Conservation (phyloP, 2,329 filamentous ascomycete species). For the Trichoderma asperellum region DNA sequence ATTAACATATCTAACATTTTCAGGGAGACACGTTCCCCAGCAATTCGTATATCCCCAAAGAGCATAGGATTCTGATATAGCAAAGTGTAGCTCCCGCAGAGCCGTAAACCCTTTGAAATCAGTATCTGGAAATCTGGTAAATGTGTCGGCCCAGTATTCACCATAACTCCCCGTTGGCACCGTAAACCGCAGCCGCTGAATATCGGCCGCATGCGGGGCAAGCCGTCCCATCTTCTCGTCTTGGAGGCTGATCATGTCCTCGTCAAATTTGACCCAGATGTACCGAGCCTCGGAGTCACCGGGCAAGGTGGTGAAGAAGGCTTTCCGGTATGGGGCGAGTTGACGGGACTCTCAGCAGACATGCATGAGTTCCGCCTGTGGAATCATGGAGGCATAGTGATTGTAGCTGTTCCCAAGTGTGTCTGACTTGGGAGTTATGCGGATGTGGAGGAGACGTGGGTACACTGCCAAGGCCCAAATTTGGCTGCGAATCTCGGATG, state of each 20-base stretch:
- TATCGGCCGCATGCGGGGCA: slow-evolving; percentile 25
- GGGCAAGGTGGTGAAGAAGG: slow-evolving; percentile 22
- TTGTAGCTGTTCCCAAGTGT: too few species aligned
- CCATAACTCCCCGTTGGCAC: background rate
- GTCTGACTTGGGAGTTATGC: background rate
- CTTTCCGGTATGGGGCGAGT: slow-evolving; percentile 23
- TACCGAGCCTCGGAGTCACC: slow-evolving; percentile 26
- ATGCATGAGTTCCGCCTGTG: slow-evolving; percentile 22
- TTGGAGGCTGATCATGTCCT: slow-evolving; percentile 30
- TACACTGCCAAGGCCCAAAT: slow-evolving; percentile 28
- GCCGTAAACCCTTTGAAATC: slow-evolving; percentile 17
- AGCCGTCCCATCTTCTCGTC: slow-evolving; percentile 6
- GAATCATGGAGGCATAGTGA: slow-evolving; percentile 5
- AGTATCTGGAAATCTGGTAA: background rate
- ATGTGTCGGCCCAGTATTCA: background rate
- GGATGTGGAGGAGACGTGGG: slow-evolving; percentile 26
- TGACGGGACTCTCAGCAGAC: slow-evolving; percentile 27
- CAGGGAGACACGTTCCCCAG: slow-evolving; percentile 15
- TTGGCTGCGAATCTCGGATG: slow-evolving; percentile 27
- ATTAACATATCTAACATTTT: slow-evolving; percentile 31
- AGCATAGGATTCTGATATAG: slow-evolving; percentile 7
- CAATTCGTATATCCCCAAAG: slow-evolving; percentile 22
- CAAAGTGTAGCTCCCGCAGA: slow-evolving; percentile 29
- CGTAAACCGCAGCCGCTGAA: slow-evolving; percentile 30
- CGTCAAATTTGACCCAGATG: slow-evolving; percentile 31